Evolutionary conservation across 1,139 yeast species (phyloP).

Genomic region (Candida anutae): DNA sequence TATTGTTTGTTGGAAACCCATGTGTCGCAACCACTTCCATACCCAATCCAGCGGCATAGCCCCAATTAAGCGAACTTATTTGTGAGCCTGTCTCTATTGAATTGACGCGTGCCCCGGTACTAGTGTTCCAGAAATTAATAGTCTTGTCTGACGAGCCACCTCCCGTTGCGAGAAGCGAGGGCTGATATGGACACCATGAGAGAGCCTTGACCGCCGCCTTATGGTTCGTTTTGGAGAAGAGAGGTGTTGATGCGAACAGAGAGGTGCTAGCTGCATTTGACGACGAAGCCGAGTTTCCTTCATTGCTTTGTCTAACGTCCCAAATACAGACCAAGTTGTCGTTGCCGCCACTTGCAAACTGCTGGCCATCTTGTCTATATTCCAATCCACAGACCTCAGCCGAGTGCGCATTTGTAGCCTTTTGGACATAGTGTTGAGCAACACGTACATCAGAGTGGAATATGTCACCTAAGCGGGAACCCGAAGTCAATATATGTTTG

Average conservation of each 20-base stretch:
- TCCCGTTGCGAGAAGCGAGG: slow-evolving; percentile 82
- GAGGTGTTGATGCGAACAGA: slow-evolving; percentile 43
- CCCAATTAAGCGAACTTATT: slow-evolving; percentile 90
- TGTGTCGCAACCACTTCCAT: slow-evolving; percentile 90
- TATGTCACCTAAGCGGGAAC: slow-evolving; percentile 76
- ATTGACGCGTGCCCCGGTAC: slow-evolving; percentile 81
- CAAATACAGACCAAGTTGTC: slow-evolving; percentile 91
- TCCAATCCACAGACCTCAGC: slow-evolving; percentile 94
- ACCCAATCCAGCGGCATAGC: slow-evolving; percentile 62
- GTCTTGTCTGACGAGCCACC: slow-evolving; percentile 91
- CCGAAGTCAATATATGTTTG: slow-evolving; percentile 72
- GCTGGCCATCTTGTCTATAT: slow-evolving; percentile 79
- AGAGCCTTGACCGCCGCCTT: slow-evolving; percentile 94
- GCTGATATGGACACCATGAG: slow-evolving; percentile 91
- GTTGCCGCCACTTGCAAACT: slow-evolving; percentile 89
- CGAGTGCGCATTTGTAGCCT: slow-evolving; percentile 46
- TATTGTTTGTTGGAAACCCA: slow-evolving; percentile 85
- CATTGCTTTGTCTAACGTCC: slow-evolving; percentile 57
- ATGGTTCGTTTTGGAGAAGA: slow-evolving; percentile 71
- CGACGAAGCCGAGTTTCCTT: neutral
- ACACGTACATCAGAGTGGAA: slow-evolving; percentile 91
- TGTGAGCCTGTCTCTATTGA: slow-evolving; percentile 91
- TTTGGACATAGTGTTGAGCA: slow-evolving; percentile 64
- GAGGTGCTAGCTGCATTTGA: neutral
- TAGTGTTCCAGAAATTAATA: slow-evolving; percentile 93